These are phyloP conservation scores for Cutaneotrichosporon spelunceum DNA, from an alignment of 1,284 basidiomycete species.

Conservation along the genomic window DNA sequence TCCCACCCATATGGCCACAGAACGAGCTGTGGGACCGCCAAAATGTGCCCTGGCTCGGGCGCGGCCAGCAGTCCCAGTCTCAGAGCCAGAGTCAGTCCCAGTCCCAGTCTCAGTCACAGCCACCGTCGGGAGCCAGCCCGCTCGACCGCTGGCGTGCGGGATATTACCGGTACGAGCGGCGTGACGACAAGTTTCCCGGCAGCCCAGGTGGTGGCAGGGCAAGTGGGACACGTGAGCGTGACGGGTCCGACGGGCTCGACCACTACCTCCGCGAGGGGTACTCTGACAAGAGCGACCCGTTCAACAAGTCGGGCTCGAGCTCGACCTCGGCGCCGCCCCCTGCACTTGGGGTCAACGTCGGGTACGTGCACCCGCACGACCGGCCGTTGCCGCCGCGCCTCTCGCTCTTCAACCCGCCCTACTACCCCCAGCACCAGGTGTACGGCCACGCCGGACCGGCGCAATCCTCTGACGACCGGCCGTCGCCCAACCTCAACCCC, in stretches of 20 bases:
- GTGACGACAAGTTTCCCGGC: slow-evolving; percentile 2
- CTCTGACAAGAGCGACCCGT: background rate
- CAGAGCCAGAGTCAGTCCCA: too few species aligned
- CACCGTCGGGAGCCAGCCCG: background rate
- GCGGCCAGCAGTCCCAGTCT: background rate
- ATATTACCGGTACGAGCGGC: slow-evolving; percentile 2
- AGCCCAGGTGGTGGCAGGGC: background rate
- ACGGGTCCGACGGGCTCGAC: background rate
- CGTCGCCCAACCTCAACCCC: background rate
- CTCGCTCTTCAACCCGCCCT: background rate
- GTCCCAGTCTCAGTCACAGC: too few species aligned
- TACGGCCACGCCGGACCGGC: slow-evolving; percentile 1
- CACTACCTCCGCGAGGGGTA: background rate
- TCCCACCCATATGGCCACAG: slow-evolving; percentile 5
- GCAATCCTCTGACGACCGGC: background rate
- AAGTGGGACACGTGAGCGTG: background rate
- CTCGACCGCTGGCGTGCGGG: background rate
- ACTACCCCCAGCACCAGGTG: slow-evolving; percentile 1
- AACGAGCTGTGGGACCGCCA: slow-evolving; percentile 1
- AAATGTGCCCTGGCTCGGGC: background rate
- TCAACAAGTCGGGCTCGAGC: background rate
- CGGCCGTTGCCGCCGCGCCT: slow-evolving; percentile 9
- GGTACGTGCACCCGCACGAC: slow-evolving; percentile 6
- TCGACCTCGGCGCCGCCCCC: background rate
- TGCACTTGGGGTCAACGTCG: background rate